A percentile compares a stretch with the other conserved stretches of the same genome.
phyloP scores from a whole-genome alignment of 192 early-diverging fungal genomes.

The Mortierella hygrophila region DNA sequence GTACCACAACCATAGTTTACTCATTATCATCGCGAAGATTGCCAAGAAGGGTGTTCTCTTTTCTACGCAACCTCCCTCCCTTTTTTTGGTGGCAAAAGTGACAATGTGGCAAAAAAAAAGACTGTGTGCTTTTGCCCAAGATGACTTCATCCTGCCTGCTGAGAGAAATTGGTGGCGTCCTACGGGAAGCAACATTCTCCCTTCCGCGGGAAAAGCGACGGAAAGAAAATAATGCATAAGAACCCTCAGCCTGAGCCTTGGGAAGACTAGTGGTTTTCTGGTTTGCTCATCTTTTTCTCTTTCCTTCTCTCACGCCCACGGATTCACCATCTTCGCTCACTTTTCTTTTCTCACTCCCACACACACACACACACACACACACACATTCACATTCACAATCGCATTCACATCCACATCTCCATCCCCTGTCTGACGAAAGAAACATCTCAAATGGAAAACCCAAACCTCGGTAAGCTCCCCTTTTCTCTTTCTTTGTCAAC shows the following conservation, averaged over 20 bases:
- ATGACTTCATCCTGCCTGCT: not conserved
- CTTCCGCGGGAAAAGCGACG: slow-evolving; percentile 4
- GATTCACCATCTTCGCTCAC: not conserved
- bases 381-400: not conserved
- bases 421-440: not conserved
- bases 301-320: not conserved
- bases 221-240: no score
- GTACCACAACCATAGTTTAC: no score
- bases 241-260: not conserved
- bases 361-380: not conserved
- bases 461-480: not conserved
- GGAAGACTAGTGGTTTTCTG: not conserved
- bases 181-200: not conserved
- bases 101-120: no score
- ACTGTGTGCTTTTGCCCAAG: no score
- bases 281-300: not conserved
- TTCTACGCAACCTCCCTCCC: no score
- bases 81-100: no score
- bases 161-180: not conserved
- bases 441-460: not conserved
- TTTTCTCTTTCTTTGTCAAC: not conserved
- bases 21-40: no score
- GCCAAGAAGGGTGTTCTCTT: no score
- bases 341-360: not conserved
- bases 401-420: not conserved